Base-by-base conservation (phyloP, 2,329 filamentous ascomycete genomes). In the Daldinia eschscholtzii region DNA sequence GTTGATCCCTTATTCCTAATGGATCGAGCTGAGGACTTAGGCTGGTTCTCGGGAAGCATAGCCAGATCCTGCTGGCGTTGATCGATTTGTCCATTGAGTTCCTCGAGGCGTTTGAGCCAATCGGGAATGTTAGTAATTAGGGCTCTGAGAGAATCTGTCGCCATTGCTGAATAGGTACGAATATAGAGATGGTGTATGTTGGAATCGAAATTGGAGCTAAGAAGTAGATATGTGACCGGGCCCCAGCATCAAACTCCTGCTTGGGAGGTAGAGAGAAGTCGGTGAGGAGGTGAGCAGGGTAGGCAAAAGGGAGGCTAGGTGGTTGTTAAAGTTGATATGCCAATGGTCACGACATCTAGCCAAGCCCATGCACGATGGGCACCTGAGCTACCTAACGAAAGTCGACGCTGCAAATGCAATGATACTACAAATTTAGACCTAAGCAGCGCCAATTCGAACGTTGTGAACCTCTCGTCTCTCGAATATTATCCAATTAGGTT, bases 1-100 rank as follows among this genome's bases (percentile, higher is more conserved):
- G 84, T 85, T 7, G 86, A 87, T 53, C 85, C 85, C 60, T 82
- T 82, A 70, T 86, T 86, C 63, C 83, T 81, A 15, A 87, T 73
- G 2, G 85, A 86, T 64, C 78, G 81, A 42, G 79, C 77, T 5
- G 80, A 74, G n/a, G 76, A 72, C 15, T 70, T 79, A n/a, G 75
- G 69, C 15, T 70, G 79, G 26, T 70, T 75, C 30, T 74, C 75
- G 28, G 78, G 80, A 63, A 87, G 76, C 64, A 82, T 82, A 39
- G 88, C 88, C 63, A 91, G 82, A 75, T 90, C 88, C 57, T 82
- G 79, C 80, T 91, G 89, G 65, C 89, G 87, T 74, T 86, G 82
- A 65, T 88, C 84, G 65, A 91, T 89, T 77, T 91, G 85, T 66
- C 83, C 82, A 74, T 84, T 89, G 64, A 91, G 83, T 58, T 89